phyloP scores from a whole-genome alignment of 129 eudicot genomes.

The Ambrosia trifida region DNA sequence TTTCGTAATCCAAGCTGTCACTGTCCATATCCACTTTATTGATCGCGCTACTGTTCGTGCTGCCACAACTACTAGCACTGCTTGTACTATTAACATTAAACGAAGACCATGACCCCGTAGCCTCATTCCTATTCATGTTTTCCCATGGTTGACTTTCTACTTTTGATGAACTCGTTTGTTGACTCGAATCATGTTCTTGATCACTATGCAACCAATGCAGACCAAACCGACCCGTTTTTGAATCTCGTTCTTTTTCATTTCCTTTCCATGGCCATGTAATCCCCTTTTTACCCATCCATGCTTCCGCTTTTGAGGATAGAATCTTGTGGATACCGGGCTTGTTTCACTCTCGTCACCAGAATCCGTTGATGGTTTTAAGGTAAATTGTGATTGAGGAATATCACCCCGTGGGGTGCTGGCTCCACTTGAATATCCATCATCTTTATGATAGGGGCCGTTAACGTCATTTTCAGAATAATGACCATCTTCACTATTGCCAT shows the following conservation, averaged over 20 bases:
- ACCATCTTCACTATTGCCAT: conserved; percentile 63
- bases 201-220: conserved; percentile 69
- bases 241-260: conserved; percentile 54
- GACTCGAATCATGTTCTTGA: conserved; percentile 60
- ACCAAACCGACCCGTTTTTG: conserved; percentile 49
- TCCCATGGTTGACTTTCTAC: conserved; percentile 55
- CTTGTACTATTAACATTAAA: conserved; percentile 74
- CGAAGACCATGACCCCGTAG: conserved; percentile 70
- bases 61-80: conserved; percentile 81
- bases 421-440: conserved; percentile 78
- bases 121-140: conserved; percentile 56
- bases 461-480: conserved; percentile 51
- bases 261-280: conserved; percentile 96
- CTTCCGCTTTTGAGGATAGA: conserved; percentile 80
- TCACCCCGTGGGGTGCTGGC: conserved; percentile 92
- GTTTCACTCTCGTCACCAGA: conserved; percentile 60
- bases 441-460: conserved; percentile 41
- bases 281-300: conserved; percentile 81
- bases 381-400: conserved; percentile 43
- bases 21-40: conserved; percentile 72
- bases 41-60: conserved; percentile 69
- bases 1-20: conserved; percentile 82
- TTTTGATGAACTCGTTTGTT: conserved; percentile 39
- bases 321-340: conserved; percentile 52
- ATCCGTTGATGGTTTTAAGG: conserved; percentile 33